Conservation (phyloP, 1,284 basidiomycete genomes). For the Ustilago loliicola region DNA sequence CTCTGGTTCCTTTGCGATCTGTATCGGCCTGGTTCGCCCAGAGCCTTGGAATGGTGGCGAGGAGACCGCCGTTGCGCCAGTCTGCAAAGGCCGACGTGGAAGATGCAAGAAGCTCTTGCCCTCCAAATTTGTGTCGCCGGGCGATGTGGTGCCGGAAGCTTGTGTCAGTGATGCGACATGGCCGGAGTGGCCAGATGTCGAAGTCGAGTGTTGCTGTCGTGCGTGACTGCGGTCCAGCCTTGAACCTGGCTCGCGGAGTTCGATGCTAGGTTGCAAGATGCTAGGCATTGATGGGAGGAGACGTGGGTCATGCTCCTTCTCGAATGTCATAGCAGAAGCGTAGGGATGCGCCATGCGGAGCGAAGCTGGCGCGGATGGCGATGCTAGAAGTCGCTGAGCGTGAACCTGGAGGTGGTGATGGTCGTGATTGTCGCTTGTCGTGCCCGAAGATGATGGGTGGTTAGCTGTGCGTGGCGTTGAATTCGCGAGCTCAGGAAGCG, state of each 20-base stretch:
- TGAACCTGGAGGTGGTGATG: background rate
- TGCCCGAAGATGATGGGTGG: conserved; percentile 19
- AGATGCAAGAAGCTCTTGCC: conserved; percentile 18
- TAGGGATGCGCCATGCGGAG: conserved; percentile 34
- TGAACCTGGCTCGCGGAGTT: background rate
- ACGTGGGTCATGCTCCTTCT: conserved; percentile 9
- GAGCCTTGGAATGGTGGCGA: background rate
- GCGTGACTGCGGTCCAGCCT: background rate
- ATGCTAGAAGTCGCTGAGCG: conserved; percentile 9
- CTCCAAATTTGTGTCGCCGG: background rate
- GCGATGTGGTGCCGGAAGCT: background rate
- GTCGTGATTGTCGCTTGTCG: conserved; percentile 23
- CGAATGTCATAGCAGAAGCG: conserved; percentile 15
- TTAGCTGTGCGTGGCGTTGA: conserved; percentile 12
- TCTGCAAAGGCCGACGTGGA: background rate
- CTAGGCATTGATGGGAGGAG: background rate
- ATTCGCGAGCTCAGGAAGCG: conserved; percentile 27
- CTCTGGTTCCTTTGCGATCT: background rate
- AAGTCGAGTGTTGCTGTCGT: conserved; percentile 15
- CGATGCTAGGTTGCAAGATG: conserved; percentile 1
- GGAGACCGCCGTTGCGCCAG: background rate
- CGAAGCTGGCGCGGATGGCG: conserved; percentile 19
- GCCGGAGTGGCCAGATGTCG: conserved; percentile 12
- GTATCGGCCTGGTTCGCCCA: background rate
- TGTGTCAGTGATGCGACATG: conserved; percentile 3